Conservation (phyloP, 768 basidiomycete genomes). For the Rhizopogon rudus region DNA sequence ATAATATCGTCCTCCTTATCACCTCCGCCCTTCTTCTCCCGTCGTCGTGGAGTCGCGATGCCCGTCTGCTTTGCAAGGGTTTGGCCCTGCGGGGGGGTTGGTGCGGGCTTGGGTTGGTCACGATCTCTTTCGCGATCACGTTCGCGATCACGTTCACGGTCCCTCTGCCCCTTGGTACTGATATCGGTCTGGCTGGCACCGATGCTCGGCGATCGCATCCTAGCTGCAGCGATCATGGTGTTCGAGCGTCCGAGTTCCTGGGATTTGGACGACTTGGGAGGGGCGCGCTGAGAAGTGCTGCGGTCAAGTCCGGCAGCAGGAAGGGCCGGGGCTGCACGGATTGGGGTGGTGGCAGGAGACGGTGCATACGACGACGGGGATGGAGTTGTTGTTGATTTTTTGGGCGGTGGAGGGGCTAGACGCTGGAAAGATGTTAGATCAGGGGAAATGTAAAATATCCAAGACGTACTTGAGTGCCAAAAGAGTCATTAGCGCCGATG, state of each 20-base stretch:
- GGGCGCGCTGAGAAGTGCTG: constrained; percentile 80
- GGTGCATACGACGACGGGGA: constrained; percentile 27
- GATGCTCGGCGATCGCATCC: constrained; percentile 40
- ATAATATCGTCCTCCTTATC: constrained; percentile 86
- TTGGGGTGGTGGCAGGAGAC: constrained; percentile 44
- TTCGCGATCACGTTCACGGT: constrained; percentile 8
- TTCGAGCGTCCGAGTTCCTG: constrained; percentile 55
- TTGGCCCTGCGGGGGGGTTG: constrained; percentile 20
- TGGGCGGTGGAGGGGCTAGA: constrained; percentile 35
- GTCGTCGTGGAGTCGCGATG: constrained; percentile 76
- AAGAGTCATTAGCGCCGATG: constrained; percentile 39
- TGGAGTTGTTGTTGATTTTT: constrained; percentile 28
- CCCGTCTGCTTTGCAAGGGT: constrained; percentile 63
- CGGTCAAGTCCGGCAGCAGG: constrained; percentile 73
- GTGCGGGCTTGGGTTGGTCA: constrained; percentile 54
- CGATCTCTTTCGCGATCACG: constrained; percentile 30
- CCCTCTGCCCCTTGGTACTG: constrained; percentile 37
- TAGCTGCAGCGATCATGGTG: constrained; percentile 47
- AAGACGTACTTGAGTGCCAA: constrained; percentile 51
- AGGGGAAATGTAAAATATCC: not conserved
- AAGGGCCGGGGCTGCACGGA: constrained; percentile 75
- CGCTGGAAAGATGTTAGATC: constrained; percentile 23
- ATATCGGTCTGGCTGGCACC: constrained; percentile 43
- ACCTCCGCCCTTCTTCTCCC: constrained; percentile 63
- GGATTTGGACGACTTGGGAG: constrained; percentile 44